A percentile compares a stretch with the other conserved stretches of the same genome.
These are phyloP conservation scores for Zasmidium angulare DNA, from an alignment of 2,329 filamentous ascomycete genomes.

Conservation along the genomic window DNA sequence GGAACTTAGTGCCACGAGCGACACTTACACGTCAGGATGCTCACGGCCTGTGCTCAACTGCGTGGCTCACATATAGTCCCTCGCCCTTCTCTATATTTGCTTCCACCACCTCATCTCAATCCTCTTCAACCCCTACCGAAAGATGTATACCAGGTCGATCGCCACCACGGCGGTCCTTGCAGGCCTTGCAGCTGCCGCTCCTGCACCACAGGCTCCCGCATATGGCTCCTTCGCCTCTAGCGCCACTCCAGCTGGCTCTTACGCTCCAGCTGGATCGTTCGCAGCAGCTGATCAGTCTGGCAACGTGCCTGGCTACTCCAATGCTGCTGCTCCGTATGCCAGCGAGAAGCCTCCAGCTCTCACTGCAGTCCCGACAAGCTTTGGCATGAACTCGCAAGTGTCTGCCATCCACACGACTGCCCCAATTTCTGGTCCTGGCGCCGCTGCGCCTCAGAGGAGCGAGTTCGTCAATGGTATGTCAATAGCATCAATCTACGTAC, in stretches of 20 bases:
- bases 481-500: neutral
- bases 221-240: conserved; percentile 1
- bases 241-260: neutral
- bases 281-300: conserved; percentile 28
- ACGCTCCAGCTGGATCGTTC: conserved; percentile 3
- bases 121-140: conserved; percentile 16
- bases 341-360: conserved; percentile 35
- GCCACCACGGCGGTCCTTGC: conserved; percentile 37
- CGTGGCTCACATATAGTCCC: neutral
- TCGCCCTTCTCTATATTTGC: neutral
- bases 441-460: conserved; percentile 48
- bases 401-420: conserved; percentile 37
- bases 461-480: conserved; percentile 50
- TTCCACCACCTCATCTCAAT: conserved; percentile 1
- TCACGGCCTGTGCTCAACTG: neutral
- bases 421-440: conserved; percentile 32
- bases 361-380: conserved; percentile 40
- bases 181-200: conserved; percentile 37
- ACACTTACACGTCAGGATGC: neutral
- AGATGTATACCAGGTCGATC: conserved; percentile 39
- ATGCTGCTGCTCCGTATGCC: conserved; percentile 45
- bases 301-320: conserved; percentile 43
- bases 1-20: neutral
- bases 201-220: conserved; percentile 27
- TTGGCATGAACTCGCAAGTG: conserved; percentile 46